A percentile compares a stretch with the other conserved stretches of the same genome.
phyloP scores from a whole-genome alignment of 108 stramenopile species.

The Stephanodiscus minutulus region DNA sequence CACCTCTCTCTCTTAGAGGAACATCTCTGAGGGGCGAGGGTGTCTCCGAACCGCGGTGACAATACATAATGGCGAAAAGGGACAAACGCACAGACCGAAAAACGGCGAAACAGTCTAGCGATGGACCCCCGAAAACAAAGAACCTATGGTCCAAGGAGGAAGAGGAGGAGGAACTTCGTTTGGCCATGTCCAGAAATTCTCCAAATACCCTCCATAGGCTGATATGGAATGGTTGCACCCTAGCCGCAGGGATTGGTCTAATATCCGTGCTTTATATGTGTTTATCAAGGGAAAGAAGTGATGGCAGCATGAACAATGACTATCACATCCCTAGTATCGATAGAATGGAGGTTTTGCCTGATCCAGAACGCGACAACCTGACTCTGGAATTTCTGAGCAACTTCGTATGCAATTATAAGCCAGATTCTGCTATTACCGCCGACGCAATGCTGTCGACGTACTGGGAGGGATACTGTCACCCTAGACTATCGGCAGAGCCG shows the following conservation, averaged over 20 bases:
- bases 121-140: neutral
- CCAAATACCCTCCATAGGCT: neutral
- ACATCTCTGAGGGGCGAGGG: neutral
- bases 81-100: neutral
- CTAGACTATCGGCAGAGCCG: conserved; percentile 34
- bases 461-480: conserved; percentile 45
- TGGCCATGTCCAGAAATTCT: neutral
- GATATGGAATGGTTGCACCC: neutral
- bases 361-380: conserved; percentile 5
- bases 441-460: neutral
- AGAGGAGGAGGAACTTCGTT: neutral
- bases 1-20: too few relatives aligned
- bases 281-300: conserved; percentile 2
- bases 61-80: conserved; percentile 13
- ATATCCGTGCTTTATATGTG: neutral
- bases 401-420: conserved; percentile 50
- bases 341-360: neutral
- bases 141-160: neutral
- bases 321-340: conserved; percentile 7
- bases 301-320: neutral
- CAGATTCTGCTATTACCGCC: conserved; percentile 1
- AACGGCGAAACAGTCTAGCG: neutral
- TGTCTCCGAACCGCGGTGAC: neutral
- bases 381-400: conserved; percentile 38
- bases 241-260: neutral